Evolutionary conservation across 1,139 yeast species (phyloP).

Genomic region (Magnusiomyces paraingens): DNA sequence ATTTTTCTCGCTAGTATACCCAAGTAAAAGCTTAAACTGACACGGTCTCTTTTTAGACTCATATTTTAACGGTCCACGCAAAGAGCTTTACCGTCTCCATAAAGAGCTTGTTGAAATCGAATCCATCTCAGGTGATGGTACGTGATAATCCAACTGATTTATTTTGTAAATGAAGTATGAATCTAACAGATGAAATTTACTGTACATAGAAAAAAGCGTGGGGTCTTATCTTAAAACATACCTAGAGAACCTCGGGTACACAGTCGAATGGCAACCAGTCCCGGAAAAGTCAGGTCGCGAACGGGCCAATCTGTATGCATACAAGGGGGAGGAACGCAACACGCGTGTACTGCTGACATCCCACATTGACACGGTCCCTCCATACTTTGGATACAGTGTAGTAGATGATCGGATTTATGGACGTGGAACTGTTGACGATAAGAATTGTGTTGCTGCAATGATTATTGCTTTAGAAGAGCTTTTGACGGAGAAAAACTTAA

Average conservation of each 20-base stretch:
- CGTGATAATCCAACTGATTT: neutral
- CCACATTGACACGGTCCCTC: constrained; percentile 82
- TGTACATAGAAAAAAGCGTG: constrained; percentile 31
- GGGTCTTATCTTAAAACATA: constrained; percentile 35
- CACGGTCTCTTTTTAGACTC: constrained; percentile 9
- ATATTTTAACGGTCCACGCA: constrained; percentile 10
- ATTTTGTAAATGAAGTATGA: neutral
- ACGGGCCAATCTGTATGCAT: constrained; percentile 49
- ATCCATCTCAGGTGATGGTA: constrained; percentile 34
- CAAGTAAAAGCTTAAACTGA: no score
- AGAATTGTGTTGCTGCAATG: constrained; percentile 50
- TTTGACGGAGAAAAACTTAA: constrained; percentile 34
- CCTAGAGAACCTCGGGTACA: constrained; percentile 41
- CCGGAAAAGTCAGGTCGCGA: constrained; percentile 35
- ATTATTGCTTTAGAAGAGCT: constrained; percentile 48
- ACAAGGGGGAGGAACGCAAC: constrained; percentile 40
- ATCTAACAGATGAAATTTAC: neutral
- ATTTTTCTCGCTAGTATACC: no score
- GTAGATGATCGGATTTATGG: constrained; percentile 58
- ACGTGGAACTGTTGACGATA: constrained; percentile 62
- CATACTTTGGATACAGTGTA: constrained; percentile 63
- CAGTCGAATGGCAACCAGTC: constrained; percentile 44
- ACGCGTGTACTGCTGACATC: constrained; percentile 58
- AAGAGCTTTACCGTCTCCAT: constrained; percentile 31
- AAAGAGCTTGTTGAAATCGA: constrained; percentile 35